Evolutionary conservation across 2,329 filamentous ascomycete species (phyloP).

Genomic region (Aspergillus sclerotialis): DNA sequence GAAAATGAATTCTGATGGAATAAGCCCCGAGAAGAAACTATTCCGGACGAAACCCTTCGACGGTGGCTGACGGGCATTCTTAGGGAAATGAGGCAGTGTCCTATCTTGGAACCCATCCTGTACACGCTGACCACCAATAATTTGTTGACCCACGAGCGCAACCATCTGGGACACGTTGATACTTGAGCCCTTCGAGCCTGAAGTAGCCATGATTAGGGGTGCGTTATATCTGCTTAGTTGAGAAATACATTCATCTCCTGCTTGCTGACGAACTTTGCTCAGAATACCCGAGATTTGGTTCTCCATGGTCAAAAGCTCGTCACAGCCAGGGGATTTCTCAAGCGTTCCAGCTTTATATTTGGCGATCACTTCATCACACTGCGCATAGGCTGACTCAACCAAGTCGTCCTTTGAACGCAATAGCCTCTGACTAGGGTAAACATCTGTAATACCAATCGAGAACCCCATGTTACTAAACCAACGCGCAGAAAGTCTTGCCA

Average conservation of each 20-base stretch:
- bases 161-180: conserved; percentile 99
- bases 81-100: conserved; percentile 89
- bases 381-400: conserved; percentile 68
- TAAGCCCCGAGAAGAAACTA: conserved; percentile 90
- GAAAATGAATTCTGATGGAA: conserved; percentile 91
- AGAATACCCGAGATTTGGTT: conserved; percentile 86
- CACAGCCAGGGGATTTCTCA: conserved; percentile 79
- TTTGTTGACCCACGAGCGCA: conserved; percentile 92
- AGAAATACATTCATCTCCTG: conserved; percentile 83
- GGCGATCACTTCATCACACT: conserved; percentile 77
- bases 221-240: conserved; percentile 88
- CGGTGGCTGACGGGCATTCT: conserved; percentile 83
- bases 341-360: conserved; percentile 74
- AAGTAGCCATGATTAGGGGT: conserved; percentile 93
- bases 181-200: conserved; percentile 90
- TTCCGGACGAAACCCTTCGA: conserved; percentile 96
- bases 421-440: conserved; percentile 71
- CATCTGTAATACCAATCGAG: conserved; percentile 92
- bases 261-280: conserved; percentile 82
- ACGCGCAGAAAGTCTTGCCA: conserved; percentile 83
- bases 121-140: conserved; percentile 89
- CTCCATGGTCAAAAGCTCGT: conserved; percentile 86
- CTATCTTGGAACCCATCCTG: conserved; percentile 94
- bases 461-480: conserved; percentile 87
- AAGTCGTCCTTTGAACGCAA: conserved; percentile 67